Evolutionary conservation across 805 yeast genomes (phyloP).

Genomic region (Saturnispora zaruensis): DNA sequence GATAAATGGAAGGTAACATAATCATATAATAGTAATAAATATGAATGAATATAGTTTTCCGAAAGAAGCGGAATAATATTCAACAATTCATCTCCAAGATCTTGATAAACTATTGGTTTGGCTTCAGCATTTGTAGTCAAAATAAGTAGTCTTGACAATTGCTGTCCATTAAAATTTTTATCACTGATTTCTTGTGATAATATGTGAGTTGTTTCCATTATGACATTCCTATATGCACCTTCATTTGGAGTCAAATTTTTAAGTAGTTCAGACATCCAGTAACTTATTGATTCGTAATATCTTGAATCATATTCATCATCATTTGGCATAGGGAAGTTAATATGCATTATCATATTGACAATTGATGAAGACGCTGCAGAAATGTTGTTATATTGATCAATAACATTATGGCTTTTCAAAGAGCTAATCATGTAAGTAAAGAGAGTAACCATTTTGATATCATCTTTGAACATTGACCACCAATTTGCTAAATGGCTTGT

Average conservation of each 20-base stretch:
- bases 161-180: background rate
- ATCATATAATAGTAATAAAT: background rate
- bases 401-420: background rate
- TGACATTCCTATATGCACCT: conserved; percentile 2
- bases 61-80: background rate
- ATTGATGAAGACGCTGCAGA: background rate
- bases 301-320: background rate
- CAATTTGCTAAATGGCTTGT: conserved; percentile 5
- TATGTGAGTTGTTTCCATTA: conserved; percentile 2
- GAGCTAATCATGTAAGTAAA: conserved; percentile 3
- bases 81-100: conserved; percentile 5
- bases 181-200: background rate
- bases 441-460: conserved; percentile 12
- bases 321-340: conserved; percentile 9
- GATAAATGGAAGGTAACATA: conserved; percentile 4
- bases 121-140: background rate
- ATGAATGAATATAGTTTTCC: conserved; percentile 8
- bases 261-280: conserved; percentile 17
- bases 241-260: conserved; percentile 10
- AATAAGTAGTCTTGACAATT: background rate
- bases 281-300: conserved; percentile 19
- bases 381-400: conserved; percentile 5
- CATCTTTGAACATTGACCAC: conserved; percentile 9
- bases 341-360: conserved; percentile 4
- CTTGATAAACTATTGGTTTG: background rate